phyloP scores from a whole-genome alignment of 2,329 filamentous ascomycete species.

The Biscogniauxia mediterranea region DNA sequence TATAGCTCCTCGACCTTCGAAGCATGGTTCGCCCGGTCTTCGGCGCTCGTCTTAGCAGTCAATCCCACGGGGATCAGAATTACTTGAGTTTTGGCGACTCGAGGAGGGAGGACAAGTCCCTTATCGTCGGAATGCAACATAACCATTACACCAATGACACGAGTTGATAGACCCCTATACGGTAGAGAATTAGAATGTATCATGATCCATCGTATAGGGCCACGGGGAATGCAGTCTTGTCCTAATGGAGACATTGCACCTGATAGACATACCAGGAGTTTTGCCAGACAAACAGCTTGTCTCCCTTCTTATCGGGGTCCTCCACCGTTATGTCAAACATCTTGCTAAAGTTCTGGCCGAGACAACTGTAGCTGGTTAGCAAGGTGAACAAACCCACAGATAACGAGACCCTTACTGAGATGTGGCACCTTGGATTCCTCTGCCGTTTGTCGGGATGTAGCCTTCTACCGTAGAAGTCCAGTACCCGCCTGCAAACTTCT shows the following conservation, averaged over 20 bases:
- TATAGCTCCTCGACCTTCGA: conserved; percentile 72
- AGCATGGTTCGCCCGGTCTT: conserved; percentile 74
- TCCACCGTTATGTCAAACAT: conserved; percentile 99
- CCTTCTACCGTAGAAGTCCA: conserved; percentile 97
- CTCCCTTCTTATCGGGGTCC: conserved; percentile 78
- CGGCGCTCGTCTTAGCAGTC: conserved; percentile 79
- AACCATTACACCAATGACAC: conserved; percentile 97
- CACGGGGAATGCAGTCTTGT: not conserved
- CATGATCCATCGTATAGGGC: not conserved
- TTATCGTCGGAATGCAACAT: conserved; percentile 97
- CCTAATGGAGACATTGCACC: not conserved
- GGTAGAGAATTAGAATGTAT: not conserved
- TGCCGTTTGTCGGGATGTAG: conserved; percentile 92
- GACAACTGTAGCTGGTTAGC: conserved; percentile 30
- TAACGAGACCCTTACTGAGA: conserved; percentile 63
- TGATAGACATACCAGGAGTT: conserved; percentile 69
- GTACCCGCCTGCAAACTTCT: conserved; percentile 95
- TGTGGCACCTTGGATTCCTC: conserved; percentile 94
- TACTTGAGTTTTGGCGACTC: conserved; percentile 81
- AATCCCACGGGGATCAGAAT: conserved; percentile 91
- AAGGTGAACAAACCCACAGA: not conserved
- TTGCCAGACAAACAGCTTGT: conserved; percentile 89
- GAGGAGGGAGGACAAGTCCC: conserved; percentile 87
- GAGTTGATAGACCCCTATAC: conserved; percentile 79
- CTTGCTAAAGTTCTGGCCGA: conserved; percentile 98